Percentiles rank a stretch among this genome's conserved stretches.
phyloP scores from a whole-genome alignment of 768 basidiomycete species.

The Lentinula edodes region DNA sequence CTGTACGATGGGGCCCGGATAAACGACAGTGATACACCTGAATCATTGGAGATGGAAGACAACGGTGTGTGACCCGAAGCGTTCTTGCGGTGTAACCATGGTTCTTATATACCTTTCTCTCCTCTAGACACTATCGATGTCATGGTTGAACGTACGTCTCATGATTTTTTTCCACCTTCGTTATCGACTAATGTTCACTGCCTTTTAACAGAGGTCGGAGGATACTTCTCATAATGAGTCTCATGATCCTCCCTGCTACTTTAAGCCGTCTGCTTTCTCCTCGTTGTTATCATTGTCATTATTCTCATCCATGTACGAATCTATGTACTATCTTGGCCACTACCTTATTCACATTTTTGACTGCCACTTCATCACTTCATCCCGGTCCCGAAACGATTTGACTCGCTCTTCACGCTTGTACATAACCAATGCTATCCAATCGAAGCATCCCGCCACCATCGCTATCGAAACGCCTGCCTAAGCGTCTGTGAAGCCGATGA shows the following conservation, averaged over 20 bases:
- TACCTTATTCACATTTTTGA: neutral
- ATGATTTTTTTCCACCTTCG: too few species aligned
- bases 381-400: neutral
- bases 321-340: neutral
- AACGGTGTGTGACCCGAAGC: too few species aligned
- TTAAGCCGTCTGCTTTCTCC: too few species aligned
- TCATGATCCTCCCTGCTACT: too few species aligned
- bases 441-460: neutral
- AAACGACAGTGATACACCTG: conserved; percentile 84
- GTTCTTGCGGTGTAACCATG: too few species aligned
- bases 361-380: neutral
- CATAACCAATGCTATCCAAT: neutral
- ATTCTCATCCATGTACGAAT: neutral
- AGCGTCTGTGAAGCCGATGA: neutral
- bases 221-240: conserved; percentile 12
- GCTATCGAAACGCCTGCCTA: neutral
- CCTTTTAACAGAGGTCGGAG: conserved; percentile 38
- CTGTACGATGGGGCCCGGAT: conserved; percentile 88
- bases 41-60: conserved; percentile 13
- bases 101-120: conserved; percentile 28
- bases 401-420: neutral
- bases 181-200: neutral
- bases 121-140: too few species aligned
- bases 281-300: neutral
- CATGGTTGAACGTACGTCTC: conserved; percentile 59